These are phyloP conservation scores for Paecilomyces sp. DNA, from an alignment of 2,329 filamentous ascomycete species.

Conservation along the genomic window DNA sequence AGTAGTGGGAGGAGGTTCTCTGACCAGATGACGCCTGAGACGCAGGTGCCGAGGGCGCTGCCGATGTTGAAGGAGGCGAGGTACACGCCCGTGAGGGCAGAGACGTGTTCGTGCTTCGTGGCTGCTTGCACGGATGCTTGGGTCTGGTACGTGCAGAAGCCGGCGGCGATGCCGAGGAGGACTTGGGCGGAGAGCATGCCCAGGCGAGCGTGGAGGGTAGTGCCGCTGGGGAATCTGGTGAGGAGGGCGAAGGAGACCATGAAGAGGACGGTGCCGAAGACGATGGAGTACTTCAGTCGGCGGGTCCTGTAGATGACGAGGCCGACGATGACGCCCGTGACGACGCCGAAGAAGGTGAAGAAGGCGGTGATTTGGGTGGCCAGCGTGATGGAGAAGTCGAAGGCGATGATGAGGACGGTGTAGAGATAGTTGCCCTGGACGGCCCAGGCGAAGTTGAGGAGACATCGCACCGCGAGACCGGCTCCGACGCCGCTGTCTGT, in stretches of 20 bases:
- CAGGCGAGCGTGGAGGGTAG: slow-evolving; percentile 35
- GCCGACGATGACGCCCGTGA: slow-evolving; percentile 51
- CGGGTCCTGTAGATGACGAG: slow-evolving; percentile 51
- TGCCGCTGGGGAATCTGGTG: slow-evolving; percentile 55
- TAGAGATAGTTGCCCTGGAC: slow-evolving; percentile 60
- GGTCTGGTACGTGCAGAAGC: slow-evolving; percentile 51
- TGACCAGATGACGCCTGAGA: slow-evolving; percentile 58
- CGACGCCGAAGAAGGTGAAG: slow-evolving; percentile 52
- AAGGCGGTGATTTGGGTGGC: slow-evolving; percentile 56
- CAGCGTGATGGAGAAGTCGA: slow-evolving; percentile 49
- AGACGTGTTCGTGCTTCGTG: slow-evolving; percentile 43
- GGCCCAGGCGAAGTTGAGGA: slow-evolving; percentile 51
- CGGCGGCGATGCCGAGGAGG: slow-evolving; percentile 55
- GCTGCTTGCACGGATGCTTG: slow-evolving; percentile 47
- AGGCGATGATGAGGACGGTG: slow-evolving; percentile 55
- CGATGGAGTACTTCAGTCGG: slow-evolving; percentile 57
- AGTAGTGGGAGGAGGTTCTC: slow-evolving; percentile 48
- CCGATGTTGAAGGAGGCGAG: slow-evolving; percentile 59
- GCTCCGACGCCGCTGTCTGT: slow-evolving; percentile 60
- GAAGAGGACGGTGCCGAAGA: slow-evolving; percentile 54
- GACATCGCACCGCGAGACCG: slow-evolving; percentile 51
- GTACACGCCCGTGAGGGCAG: slow-evolving; percentile 57
- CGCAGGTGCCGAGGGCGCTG: slow-evolving; percentile 52
- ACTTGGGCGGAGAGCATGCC: slow-evolving; percentile 58
- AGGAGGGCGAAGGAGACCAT: slow-evolving; percentile 60